Conservation (phyloP, 257 asterid genomes). For the Ehretia macrophylla region DNA sequence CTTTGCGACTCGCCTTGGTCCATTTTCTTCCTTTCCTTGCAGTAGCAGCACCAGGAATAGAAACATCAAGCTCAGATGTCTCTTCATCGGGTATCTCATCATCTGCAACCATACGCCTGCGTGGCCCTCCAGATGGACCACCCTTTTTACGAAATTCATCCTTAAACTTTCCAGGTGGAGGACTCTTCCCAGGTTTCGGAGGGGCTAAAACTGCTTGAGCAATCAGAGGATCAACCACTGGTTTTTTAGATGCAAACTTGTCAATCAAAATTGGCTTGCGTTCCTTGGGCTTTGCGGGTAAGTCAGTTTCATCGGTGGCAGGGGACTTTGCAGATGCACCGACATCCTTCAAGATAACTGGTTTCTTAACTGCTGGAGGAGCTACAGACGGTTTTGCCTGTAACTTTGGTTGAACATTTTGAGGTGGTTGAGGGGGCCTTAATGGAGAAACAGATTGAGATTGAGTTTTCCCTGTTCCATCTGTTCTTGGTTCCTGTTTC, state of each 20-base stretch:
- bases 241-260: conserved; percentile 88
- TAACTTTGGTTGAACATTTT: conserved; percentile 50
- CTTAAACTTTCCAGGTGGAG: conserved; percentile 61
- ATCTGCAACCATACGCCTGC: conserved; percentile 51
- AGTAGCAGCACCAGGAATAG: conserved; percentile 66
- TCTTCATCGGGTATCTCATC: conserved; percentile 55
- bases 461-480: conserved; percentile 30
- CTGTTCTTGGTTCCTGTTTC: conserved; percentile 39
- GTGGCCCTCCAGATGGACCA: conserved; percentile 52
- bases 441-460: conserved; percentile 41
- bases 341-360: conserved; percentile 78
- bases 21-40: conserved; percentile 92
- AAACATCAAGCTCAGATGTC: conserved; percentile 55
- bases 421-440: conserved; percentile 56
- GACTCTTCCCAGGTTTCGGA: conserved; percentile 58
- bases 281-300: conserved; percentile 44
- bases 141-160: conserved; percentile 63
- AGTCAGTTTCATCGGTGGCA: conserved; percentile 36
- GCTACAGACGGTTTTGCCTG: conserved; percentile 76
- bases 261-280: conserved; percentile 87
- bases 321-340: conserved; percentile 54
- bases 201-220: conserved; percentile 86
- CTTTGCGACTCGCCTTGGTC: conserved; percentile 96
- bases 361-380: conserved; percentile 53
- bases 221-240: conserved; percentile 64